Evolutionary conservation across 768 basidiomycete species (phyloP).

Genomic region (Lentinula guzmanii): DNA sequence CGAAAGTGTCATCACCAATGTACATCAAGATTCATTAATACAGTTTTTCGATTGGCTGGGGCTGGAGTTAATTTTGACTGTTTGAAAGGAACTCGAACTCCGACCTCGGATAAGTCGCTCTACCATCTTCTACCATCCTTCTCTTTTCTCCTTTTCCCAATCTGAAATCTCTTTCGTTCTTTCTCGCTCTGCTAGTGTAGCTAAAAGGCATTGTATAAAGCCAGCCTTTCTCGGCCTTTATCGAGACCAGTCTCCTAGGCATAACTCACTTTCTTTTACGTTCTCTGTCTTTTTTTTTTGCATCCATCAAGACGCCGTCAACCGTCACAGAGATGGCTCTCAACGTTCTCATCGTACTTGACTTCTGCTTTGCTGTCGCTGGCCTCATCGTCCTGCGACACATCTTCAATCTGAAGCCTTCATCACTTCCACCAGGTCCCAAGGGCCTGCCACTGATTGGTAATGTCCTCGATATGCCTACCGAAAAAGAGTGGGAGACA

Average conservation of each 20-base stretch:
- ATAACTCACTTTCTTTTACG: background rate
- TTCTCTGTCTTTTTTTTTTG: background rate
- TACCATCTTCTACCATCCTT: slow-evolving; percentile 10
- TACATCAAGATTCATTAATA: background rate
- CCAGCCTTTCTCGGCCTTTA: background rate
- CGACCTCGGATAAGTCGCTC: slow-evolving; percentile 20
- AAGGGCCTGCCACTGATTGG: slow-evolving; percentile 39
- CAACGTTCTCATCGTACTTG: slow-evolving; percentile 18
- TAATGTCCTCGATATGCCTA: slow-evolving; percentile 48
- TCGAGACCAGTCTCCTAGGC: background rate
- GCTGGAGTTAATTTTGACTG: background rate
- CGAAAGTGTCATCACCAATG: background rate
- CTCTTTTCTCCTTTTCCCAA: background rate
- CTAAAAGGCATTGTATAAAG: background rate
- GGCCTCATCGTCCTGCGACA: slow-evolving; percentile 28
- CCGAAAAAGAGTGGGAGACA: slow-evolving; percentile 41
- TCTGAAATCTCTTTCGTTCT: background rate
- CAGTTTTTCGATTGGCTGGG: background rate
- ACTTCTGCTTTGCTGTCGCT: slow-evolving; percentile 26
- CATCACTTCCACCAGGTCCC: slow-evolving; percentile 32
- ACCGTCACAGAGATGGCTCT: background rate
- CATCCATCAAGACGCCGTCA: background rate
- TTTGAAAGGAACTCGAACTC: slow-evolving; percentile 4
- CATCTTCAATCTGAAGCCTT: slow-evolving; percentile 32
- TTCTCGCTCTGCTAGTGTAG: background rate